Base-by-base conservation (phyloP, 306 rosid genomes). In the Hippophae rhamnoides region DNA sequence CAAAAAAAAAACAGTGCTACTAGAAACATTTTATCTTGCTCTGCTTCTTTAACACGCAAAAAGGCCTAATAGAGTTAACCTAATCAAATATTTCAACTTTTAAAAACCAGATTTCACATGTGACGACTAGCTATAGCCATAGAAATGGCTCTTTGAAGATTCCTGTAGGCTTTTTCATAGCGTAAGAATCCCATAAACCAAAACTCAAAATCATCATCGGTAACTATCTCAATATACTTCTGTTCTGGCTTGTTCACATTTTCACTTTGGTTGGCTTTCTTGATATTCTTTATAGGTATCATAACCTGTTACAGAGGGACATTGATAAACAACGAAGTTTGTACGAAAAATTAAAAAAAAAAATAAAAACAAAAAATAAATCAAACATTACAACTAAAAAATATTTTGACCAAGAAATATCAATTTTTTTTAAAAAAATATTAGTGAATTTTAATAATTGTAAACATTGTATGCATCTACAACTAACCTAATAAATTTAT, bases 141-240 rank as follows among this genome's bases (percentile, higher is more conserved):
- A 52, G 83, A 75, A 68, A 89, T 65, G 47, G 87, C 95, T 76
- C 81, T 83, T 23, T 74, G 76, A 52, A 86, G 89, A 73, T 78
- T 86, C 44, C 8, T 70, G n/a, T 71, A 66, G 52, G 97, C 97
- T 73, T 81, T 79, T 45, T 83, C 87, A 69, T 81, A 81, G 58
- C 87, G 55, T 50, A 89, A 41, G 77, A 89, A 86, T 7, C 97
- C 97, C 84, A 89, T 54, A 61, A 89, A 89, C 92, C 97, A 89
- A 76, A 89, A 86, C 40, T 86, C 97, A 60, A 65, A 86, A 54
- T 47, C 78, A 74, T 89, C 97, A 7, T 76, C 60, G 0, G 97
- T 86, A 53, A 83, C 78, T 66, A 86, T 72, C 58, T 86, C 76
- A 38, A 83, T 76, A 81, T 83, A 89, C 78, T 78, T 86, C 69